These are phyloP conservation scores for Rosa hybrid DNA, from an alignment of 331 rosid genomes.

Conservation along the genomic window DNA sequence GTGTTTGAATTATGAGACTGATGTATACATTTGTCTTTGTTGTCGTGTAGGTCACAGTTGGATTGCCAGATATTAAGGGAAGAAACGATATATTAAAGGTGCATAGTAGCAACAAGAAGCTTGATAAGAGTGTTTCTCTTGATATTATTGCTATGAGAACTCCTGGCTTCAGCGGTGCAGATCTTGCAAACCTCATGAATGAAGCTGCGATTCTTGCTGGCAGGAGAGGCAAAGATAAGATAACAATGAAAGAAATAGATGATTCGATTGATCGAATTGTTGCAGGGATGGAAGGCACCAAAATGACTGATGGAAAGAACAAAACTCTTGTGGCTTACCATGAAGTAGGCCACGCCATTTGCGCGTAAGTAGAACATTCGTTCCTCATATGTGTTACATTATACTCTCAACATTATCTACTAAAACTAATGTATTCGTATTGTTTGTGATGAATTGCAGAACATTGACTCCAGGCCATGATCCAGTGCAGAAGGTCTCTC, in stretches of 20 bases:
- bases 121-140: conserved; percentile 56
- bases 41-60: conserved; percentile 56
- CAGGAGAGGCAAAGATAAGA: conserved; percentile 57
- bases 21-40: background rate
- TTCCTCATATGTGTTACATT: background rate
- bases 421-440: background rate
- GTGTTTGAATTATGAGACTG: background rate
- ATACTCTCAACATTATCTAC: background rate
- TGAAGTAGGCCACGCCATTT: conserved; percentile 81
- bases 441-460: conserved; percentile 35
- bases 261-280: conserved; percentile 76
- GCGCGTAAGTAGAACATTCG: conserved; percentile 62
- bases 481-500: conserved; percentile 72
- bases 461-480: conserved; percentile 70
- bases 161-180: conserved; percentile 77
- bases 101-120: conserved; percentile 72
- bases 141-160: conserved; percentile 68
- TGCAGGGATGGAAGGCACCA: conserved; percentile 87
- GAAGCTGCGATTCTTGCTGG: conserved; percentile 87
- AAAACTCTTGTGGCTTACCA: conserved; percentile 77
- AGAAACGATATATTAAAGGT: conserved; percentile 76
- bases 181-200: conserved; percentile 78
- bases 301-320: conserved; percentile 79
- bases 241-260: conserved; percentile 62
- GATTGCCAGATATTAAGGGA: conserved; percentile 72